These are phyloP conservation scores for Buddleja alternifolia DNA, from an alignment of 257 asterid species.

Conservation along the genomic window DNA sequence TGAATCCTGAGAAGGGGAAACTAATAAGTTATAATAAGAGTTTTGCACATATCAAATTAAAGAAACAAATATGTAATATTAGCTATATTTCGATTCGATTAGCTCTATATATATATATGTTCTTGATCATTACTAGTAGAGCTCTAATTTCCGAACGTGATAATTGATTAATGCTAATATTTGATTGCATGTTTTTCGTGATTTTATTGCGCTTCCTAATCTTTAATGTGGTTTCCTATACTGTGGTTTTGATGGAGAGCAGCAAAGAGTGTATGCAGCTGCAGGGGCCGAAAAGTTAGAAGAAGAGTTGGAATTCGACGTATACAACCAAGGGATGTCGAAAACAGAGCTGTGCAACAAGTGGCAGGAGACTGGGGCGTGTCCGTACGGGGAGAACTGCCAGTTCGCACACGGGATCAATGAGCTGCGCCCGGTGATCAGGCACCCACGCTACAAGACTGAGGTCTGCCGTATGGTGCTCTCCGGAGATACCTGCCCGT, in stretches of 20 bases:
- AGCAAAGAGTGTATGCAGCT: constrained; percentile 61
- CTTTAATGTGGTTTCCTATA: not conserved
- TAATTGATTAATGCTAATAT: not conserved
- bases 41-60: too few relatives aligned
- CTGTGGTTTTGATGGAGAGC: constrained; percentile 24
- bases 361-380: constrained; percentile 80
- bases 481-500: constrained; percentile 72
- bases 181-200: not conserved
- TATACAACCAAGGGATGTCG: constrained; percentile 73
- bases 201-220: not conserved
- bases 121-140: constrained; percentile 2
- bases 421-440: constrained; percentile 77
- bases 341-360: constrained; percentile 90
- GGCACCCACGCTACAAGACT: constrained; percentile 90
- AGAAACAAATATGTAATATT: not conserved
- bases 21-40: too few relatives aligned
- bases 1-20: not conserved
- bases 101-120: not conserved
- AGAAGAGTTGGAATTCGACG: constrained; percentile 59
- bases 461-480: constrained; percentile 79
- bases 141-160: too few relatives aligned
- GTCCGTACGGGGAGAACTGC: constrained; percentile 75
- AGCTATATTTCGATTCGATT: not conserved
- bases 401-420: constrained; percentile 82
- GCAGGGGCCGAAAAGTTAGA: constrained; percentile 58